Conservation (phyloP, 2,329 filamentous ascomycete genomes). For the Xylaria sp. region DNA sequence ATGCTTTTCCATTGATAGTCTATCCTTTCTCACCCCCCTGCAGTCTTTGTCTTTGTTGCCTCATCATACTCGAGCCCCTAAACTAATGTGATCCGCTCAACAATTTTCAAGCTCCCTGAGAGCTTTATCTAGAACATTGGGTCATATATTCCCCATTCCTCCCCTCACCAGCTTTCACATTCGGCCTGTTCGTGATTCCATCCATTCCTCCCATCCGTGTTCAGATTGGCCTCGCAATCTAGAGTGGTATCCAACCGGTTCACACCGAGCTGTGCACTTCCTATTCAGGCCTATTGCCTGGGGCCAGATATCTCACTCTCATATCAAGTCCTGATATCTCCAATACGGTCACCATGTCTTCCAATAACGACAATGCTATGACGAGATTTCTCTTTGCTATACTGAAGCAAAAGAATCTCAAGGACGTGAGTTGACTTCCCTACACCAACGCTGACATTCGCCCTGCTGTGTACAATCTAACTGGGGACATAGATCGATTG, state of each 20-base stretch:
- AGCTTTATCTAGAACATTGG: constrained; percentile 43
- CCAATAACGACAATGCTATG: constrained; percentile 66
- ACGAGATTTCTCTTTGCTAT: constrained; percentile 69
- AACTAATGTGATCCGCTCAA: constrained; percentile 48
- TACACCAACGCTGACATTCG: not conserved
- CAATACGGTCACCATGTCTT: constrained; percentile 56
- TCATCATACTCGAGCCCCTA: constrained; percentile 43
- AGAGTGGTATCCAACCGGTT: constrained; percentile 36
- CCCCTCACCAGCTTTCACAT: constrained; percentile 56
- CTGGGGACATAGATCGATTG: constrained; percentile 63
- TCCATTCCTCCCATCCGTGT: constrained; percentile 46
- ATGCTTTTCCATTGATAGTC: constrained; percentile 36
- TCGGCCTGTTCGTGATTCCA: constrained; percentile 49
- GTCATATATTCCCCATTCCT: constrained; percentile 53
- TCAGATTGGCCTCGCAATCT: constrained; percentile 43
- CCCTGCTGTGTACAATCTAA: constrained; percentile 32
- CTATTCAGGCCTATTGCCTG: constrained; percentile 42
- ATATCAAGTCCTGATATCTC: constrained; percentile 27
- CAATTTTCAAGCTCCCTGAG: constrained; percentile 39
- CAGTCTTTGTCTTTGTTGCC: constrained; percentile 38
- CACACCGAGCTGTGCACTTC: constrained; percentile 45
- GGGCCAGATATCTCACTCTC: constrained; percentile 21
- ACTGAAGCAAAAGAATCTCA: constrained; percentile 67
- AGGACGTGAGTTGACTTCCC: constrained; percentile 60
- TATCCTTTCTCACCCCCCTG: constrained; percentile 40